Conservation (phyloP, 345 rosid genomes). For the Eucalyptus cloeziana region DNA sequence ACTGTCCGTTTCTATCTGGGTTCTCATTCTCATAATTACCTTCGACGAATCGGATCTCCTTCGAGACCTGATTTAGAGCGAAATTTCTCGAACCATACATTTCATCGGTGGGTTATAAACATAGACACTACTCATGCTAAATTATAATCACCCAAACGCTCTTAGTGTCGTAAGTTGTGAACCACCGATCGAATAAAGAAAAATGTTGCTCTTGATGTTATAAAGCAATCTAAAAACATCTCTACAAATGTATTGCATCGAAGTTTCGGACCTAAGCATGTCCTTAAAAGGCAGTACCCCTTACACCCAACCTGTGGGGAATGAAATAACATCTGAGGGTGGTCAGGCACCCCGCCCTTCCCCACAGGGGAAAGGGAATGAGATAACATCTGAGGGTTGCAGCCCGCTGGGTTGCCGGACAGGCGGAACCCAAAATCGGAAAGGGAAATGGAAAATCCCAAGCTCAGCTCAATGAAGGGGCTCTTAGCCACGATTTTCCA, state of each 20-base stretch:
- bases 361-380: too few species aligned
- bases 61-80: not conserved
- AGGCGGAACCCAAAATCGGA: too few species aligned
- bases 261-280: not conserved
- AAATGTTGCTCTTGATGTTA: not conserved
- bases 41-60: not conserved
- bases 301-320: rapidly evolving
- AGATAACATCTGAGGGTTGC: too few species aligned
- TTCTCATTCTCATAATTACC: not conserved
- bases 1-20: not conserved
- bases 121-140: not conserved
- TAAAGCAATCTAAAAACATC: not conserved
- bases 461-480: too few species aligned
- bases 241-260: not conserved
- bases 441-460: too few species aligned
- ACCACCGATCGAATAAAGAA: not conserved
- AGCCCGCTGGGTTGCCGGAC: too few species aligned
- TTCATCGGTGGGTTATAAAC: not conserved
- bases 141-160: rapidly evolving
- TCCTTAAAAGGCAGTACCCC: too few species aligned
- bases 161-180: not conserved
- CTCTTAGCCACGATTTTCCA: too few species aligned
- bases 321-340: too few species aligned
- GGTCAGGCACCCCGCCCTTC: too few species aligned
- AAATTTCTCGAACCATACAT: not conserved